phyloP scores from a whole-genome alignment of 805 yeast genomes.

The Saccharomycopsis synnaedendra region DNA sequence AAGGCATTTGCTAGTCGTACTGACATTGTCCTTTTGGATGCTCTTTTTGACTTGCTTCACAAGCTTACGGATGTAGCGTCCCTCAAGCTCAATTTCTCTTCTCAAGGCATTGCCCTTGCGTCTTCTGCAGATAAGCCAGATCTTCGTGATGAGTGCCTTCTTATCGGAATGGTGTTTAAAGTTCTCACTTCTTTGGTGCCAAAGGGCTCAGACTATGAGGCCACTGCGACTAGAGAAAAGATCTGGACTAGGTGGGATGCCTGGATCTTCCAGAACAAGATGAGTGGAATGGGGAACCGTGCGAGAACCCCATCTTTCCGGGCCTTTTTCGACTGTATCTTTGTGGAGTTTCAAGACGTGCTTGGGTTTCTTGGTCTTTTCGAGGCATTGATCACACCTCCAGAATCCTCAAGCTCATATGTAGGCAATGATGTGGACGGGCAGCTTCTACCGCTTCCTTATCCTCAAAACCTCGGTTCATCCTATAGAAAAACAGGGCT shows the following conservation, averaged over 20 bases:
- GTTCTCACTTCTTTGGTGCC: conserved; percentile 10
- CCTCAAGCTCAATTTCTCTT: conserved; percentile 5
- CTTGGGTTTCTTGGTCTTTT: conserved; percentile 52
- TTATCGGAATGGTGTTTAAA: conserved; percentile 11
- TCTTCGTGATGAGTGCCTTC: conserved; percentile 9
- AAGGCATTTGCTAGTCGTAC: conserved; percentile 19
- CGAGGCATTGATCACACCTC: conserved; percentile 23
- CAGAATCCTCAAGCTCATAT: conserved; percentile 24
- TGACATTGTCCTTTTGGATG: conserved; percentile 21
- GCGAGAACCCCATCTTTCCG: conserved; percentile 6
- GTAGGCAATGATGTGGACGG: conserved; percentile 4
- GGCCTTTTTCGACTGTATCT: conserved; percentile 16
- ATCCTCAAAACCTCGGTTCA: conserved; percentile 54
- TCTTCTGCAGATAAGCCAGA: neutral
- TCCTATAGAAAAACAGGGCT: conserved; percentile 54
- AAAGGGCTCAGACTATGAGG: neutral
- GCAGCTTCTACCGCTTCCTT: conserved; percentile 29
- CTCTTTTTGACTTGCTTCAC: conserved; percentile 29
- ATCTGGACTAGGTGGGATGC: conserved; percentile 13
- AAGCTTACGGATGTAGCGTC: conserved; percentile 14
- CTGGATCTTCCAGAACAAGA: conserved; percentile 14
- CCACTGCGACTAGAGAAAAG: neutral
- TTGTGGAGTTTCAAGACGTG: conserved; percentile 44
- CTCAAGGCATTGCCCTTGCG: neutral
- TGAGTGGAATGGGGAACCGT: conserved; percentile 9